Evolutionary conservation across 2,329 filamentous ascomycete species (phyloP).

Genomic region (Dactylellina sp.): DNA sequence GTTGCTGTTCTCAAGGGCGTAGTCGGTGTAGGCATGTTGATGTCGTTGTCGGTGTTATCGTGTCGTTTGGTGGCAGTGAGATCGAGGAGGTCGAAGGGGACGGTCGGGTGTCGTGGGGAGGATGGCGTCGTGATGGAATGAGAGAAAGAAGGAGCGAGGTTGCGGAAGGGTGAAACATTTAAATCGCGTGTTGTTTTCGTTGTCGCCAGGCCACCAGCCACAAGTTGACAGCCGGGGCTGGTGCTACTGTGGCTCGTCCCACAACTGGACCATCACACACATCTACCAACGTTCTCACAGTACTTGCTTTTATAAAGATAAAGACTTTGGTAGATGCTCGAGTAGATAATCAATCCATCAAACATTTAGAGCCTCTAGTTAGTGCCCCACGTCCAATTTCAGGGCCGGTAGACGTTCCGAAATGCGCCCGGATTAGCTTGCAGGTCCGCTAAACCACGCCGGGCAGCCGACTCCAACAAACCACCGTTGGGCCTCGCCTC

Average conservation of each 20-base stretch:
- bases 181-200: constrained; percentile 45
- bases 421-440: neutral
- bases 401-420: neutral
- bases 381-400: no score
- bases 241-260: no score
- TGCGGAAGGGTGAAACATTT: constrained; percentile 10
- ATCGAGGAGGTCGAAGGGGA: no score
- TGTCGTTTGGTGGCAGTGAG: no score
- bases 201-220: constrained; percentile 49
- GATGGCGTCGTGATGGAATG: constrained; percentile 13
- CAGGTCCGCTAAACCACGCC: constrained; percentile 4
- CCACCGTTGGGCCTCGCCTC: neutral
- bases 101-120: constrained; percentile 6
- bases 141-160: neutral
- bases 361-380: no score
- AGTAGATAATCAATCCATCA: no score
- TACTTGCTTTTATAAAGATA: no score
- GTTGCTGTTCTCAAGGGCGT: constrained; percentile 37
- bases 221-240: neutral
- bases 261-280: no score
- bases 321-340: no score
- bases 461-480: constrained; percentile 19
- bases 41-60: neutral
- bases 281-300: constrained; percentile 13
- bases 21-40: constrained; percentile 34